phyloP scores from a whole-genome alignment of 805 yeast species.

The Naumovozyma castellii region DNA sequence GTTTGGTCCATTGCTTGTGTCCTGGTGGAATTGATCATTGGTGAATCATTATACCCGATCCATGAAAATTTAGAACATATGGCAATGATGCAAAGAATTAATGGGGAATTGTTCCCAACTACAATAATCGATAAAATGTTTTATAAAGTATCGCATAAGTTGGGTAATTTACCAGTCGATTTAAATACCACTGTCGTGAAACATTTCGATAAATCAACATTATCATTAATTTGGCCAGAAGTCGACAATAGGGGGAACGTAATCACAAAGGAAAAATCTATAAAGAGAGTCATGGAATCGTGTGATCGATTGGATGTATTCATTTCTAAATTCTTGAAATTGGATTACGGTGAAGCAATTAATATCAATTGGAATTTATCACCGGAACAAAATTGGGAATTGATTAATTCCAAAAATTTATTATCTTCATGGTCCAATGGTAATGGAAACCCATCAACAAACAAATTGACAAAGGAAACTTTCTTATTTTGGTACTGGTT shows the following conservation, averaged over 20 bases:
- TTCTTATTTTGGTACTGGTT: conserved; percentile 81
- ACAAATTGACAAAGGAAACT: conserved; percentile 53
- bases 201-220: conserved; percentile 21
- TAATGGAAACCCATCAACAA: conserved; percentile 3
- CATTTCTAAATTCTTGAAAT: conserved; percentile 21
- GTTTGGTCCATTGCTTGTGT: conserved; percentile 96
- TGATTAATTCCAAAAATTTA: conserved; percentile 10
- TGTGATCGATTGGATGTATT: conserved; percentile 26
- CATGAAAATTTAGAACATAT: conserved; percentile 91
- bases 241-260: conserved; percentile 21
- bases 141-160: conserved; percentile 23
- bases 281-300: conserved; percentile 23
- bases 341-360: conserved; percentile 21
- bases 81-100: conserved; percentile 84
- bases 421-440: not conserved
- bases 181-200: conserved; percentile 25
- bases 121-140: conserved; percentile 29
- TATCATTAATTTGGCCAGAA: conserved; percentile 26
- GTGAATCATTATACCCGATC: conserved; percentile 89
- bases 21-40: conserved; percentile 80
- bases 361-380: conserved; percentile 25
- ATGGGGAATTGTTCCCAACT: conserved; percentile 42
- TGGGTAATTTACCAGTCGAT: conserved; percentile 28
- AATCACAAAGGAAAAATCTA: conserved; percentile 23
- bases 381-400: conserved; percentile 26